Conservation (phyloP, 768 basidiomycete species). For the Mycena metata region DNA sequence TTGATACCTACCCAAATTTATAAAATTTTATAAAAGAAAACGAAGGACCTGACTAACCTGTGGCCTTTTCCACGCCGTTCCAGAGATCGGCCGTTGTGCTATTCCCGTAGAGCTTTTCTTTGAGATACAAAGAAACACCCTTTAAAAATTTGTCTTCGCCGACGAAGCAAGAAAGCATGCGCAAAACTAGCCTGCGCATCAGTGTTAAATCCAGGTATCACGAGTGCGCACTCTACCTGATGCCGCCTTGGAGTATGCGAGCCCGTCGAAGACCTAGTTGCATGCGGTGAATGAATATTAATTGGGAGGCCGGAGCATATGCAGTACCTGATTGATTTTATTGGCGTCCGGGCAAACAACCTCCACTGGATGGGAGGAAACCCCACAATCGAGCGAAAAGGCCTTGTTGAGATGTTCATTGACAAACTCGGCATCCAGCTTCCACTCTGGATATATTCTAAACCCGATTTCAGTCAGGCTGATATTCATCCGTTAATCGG, state of each 20-base stretch:
- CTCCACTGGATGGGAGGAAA: constrained; percentile 80
- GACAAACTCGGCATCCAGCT: constrained; percentile 72
- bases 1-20: constrained; percentile 59
- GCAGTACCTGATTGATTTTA: constrained; percentile 63
- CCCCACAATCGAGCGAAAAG: constrained; percentile 71
- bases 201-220: neutral
- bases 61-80: constrained; percentile 74
- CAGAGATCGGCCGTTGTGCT: constrained; percentile 76
- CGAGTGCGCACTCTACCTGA: constrained; percentile 53
- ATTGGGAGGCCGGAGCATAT: neutral
- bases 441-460: constrained; percentile 73
- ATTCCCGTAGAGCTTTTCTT: constrained; percentile 75
- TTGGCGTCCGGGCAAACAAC: constrained; percentile 74
- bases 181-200: constrained; percentile 59
- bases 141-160: constrained; percentile 78
- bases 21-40: constrained; percentile 5
- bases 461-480: constrained; percentile 8
- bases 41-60: constrained; percentile 46
- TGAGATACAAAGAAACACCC: constrained; percentile 80
- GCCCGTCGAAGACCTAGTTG: constrained; percentile 73
- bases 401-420: constrained; percentile 67
- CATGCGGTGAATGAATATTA: constrained; percentile 2
- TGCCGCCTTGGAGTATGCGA: constrained; percentile 74
- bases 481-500: neutral
- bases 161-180: constrained; percentile 77